phyloP scores from a whole-genome alignment of 768 basidiomycete genomes.

The Xerocomellus amylosporus region DNA sequence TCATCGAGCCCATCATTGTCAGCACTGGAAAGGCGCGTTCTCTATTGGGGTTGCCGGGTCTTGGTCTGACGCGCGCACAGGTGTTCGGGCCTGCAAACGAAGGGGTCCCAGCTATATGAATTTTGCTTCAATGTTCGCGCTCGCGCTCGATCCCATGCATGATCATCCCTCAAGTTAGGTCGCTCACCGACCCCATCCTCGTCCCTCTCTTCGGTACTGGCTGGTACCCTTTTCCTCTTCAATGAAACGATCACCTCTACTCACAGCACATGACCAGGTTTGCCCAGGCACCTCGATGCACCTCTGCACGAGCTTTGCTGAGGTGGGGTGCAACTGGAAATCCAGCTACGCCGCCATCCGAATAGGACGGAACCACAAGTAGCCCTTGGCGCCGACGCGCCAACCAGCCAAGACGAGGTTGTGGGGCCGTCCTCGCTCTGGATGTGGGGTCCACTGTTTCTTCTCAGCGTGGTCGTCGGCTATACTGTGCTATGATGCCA shows the following conservation, averaged over 20 bases:
- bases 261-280: conserved; percentile 12
- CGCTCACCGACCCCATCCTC: conserved; percentile 43
- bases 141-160: neutral
- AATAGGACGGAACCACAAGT: too few relatives aligned
- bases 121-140: conserved; percentile 14
- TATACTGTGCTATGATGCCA: too few relatives aligned
- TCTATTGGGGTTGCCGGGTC: neutral
- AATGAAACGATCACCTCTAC: neutral
- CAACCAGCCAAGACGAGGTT: too few relatives aligned
- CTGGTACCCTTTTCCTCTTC: conserved; percentile 24
- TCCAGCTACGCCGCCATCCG: conserved; percentile 15
- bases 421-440: conserved; percentile 48
- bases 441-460: conserved; percentile 56
- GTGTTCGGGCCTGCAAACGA: conserved; percentile 14
- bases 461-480: conserved; percentile 46
- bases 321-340: conserved; percentile 25
- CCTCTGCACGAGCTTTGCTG: conserved; percentile 43
- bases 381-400: too few relatives aligned
- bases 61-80: conserved; percentile 4
- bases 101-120: conserved; percentile 24
- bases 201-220: conserved; percentile 59
- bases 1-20: conserved; percentile 55
- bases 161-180: conserved; percentile 20
- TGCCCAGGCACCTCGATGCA: conserved; percentile 44
- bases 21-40: conserved; percentile 38